phyloP scores from a whole-genome alignment of 768 basidiomycete species.

The Naganishia kalamii region DNA sequence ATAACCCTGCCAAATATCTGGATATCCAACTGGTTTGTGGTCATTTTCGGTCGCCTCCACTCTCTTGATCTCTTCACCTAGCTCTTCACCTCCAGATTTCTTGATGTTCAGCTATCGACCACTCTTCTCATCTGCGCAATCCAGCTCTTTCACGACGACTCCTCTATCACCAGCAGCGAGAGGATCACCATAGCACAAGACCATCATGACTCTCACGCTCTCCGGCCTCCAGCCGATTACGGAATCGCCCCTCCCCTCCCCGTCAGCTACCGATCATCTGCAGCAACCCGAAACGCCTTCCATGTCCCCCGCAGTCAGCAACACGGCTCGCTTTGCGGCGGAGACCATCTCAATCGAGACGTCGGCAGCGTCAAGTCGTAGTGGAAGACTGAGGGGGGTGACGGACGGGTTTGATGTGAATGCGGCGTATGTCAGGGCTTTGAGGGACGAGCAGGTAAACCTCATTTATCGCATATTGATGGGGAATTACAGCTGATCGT shows the following conservation, averaged over 20 bases:
- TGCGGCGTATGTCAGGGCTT: slow-evolving; percentile 56
- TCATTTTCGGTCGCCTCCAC: too few relatives aligned
- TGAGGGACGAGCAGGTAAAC: slow-evolving; percentile 61
- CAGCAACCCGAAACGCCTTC: background rate
- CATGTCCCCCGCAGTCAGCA: background rate
- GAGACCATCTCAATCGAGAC: background rate
- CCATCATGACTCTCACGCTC: background rate
- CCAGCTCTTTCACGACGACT: too few relatives aligned
- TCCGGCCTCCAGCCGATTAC: slow-evolving; percentile 3
- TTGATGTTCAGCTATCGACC: too few relatives aligned
- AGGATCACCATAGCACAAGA: background rate
- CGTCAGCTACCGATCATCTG: background rate
- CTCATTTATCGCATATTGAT: too few relatives aligned
- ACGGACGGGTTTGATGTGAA: slow-evolving; percentile 51
- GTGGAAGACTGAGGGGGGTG: background rate
- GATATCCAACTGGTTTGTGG: too few relatives aligned
- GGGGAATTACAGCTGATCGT: background rate
- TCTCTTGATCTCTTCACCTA: too few relatives aligned
- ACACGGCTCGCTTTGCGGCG: background rate
- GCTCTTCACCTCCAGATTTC: too few relatives aligned
- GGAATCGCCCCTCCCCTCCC: slow-evolving; percentile 4
- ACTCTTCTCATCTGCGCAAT: too few relatives aligned
- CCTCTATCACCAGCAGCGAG: too few relatives aligned
- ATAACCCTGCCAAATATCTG: too few relatives aligned
- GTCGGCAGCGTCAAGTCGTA: background rate